phyloP scores from a whole-genome alignment of 352 stramenopile species.

The Aphanomyces euteiches region DNA sequence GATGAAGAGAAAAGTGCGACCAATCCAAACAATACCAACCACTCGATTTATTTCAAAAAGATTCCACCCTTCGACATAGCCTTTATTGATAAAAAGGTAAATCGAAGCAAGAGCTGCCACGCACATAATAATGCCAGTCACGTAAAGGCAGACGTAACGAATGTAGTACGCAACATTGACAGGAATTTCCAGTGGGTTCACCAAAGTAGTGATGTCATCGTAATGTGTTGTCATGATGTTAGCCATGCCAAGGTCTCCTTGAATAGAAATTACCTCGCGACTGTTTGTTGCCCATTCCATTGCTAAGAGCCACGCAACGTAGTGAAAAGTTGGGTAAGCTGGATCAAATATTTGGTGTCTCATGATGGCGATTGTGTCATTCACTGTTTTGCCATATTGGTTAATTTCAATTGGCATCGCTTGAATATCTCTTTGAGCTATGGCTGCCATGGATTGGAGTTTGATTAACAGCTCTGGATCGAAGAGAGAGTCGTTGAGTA shows the following conservation, averaged over 20 bases:
- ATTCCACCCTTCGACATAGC: conserved; percentile 8
- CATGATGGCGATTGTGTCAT: neutral
- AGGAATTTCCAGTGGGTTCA: neutral
- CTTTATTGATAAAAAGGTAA: neutral
- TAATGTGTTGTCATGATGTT: neutral
- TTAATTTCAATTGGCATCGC: no score
- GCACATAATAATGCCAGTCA: neutral
- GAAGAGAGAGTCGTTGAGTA: no score
- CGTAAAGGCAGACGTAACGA: neutral
- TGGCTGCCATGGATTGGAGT: no score
- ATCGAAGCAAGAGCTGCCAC: neutral
- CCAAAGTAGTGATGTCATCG: neutral
- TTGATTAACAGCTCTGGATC: no score
- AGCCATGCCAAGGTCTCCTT: neutral
- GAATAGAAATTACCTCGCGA: neutral
- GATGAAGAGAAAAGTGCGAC: conserved; percentile 4
- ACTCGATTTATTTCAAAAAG: conserved; percentile 17
- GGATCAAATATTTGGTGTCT: neutral
- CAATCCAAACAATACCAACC: conserved; percentile 11
- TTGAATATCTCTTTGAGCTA: no score
- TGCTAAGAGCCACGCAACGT: neutral
- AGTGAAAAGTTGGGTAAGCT: neutral
- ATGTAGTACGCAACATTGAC: neutral
- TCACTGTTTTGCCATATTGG: no score
- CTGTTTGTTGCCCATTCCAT: neutral